phyloP scores from a whole-genome alignment of 805 yeast species.

The Nakazawaea peltata region DNA sequence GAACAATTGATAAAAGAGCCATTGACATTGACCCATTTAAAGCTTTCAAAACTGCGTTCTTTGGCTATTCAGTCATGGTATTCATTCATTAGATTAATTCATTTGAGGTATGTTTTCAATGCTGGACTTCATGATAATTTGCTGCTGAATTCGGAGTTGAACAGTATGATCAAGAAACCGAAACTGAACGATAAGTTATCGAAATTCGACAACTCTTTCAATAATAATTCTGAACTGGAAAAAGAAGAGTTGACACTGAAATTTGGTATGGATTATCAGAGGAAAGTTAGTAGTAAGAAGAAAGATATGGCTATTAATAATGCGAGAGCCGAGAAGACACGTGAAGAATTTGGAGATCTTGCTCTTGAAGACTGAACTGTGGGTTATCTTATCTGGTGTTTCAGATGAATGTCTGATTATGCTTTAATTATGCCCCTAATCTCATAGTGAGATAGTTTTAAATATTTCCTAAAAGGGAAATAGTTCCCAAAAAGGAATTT shows the following conservation, averaged over 20 bases:
- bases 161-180: constrained; percentile 18
- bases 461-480: no score
- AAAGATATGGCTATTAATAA: constrained; percentile 17
- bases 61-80: constrained; percentile 44
- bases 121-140: constrained; percentile 44
- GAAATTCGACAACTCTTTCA: constrained; percentile 9
- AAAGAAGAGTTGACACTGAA: constrained; percentile 12
- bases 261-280: constrained; percentile 11
- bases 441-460: no score
- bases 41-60: constrained; percentile 35
- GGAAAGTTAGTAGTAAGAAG: constrained; percentile 14
- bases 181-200: constrained; percentile 9
- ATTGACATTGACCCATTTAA: constrained; percentile 23
- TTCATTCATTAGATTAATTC: constrained; percentile 37
- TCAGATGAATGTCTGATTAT: no score
- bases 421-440: no score
- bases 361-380: no score
- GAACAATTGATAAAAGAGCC: constrained; percentile 20
- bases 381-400: no score
- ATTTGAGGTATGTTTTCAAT: constrained; percentile 43
- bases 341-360: constrained; percentile 16
- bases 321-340: constrained; percentile 18
- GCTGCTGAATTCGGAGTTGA: constrained; percentile 26
- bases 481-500: no score
- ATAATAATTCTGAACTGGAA: constrained; percentile 6